phyloP scores from a whole-genome alignment of 805 yeast genomes.

The Yamadazyma tumulicola region DNA sequence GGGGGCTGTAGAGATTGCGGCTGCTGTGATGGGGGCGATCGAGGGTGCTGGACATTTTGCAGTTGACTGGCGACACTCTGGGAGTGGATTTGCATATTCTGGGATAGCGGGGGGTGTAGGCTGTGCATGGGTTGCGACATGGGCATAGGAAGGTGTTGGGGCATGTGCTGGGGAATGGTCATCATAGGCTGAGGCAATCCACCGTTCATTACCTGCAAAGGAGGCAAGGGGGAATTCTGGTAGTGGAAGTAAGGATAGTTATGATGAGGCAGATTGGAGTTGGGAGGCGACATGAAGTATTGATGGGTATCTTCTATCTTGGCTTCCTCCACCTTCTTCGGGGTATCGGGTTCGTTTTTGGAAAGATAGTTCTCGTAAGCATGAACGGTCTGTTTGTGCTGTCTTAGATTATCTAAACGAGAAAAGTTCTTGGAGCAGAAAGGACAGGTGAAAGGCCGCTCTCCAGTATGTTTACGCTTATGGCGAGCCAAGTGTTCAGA shows the following conservation, averaged over 20 bases:
- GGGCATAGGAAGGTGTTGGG: too few relatives aligned
- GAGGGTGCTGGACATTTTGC: neutral
- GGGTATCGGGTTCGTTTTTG: slow-evolving; percentile 13
- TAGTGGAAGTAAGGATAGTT: slow-evolving; percentile 14
- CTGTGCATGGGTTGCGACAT: too few relatives aligned
- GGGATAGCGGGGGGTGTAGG: too few relatives aligned
- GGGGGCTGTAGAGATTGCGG: neutral
- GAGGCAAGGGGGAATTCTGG: slow-evolving; percentile 4
- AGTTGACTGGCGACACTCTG: neutral
- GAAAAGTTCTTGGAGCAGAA: slow-evolving; percentile 77
- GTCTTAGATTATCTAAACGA: slow-evolving; percentile 82
- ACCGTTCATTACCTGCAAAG: neutral
- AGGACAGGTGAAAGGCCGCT: slow-evolving; percentile 85
- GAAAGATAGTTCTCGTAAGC: slow-evolving; percentile 34
- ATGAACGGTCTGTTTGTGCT: slow-evolving; percentile 77
- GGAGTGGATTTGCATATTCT: too few relatives aligned
- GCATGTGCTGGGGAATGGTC: too few relatives aligned
- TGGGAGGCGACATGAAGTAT: slow-evolving; percentile 24
- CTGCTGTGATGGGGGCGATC: neutral
- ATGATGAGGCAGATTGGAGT: slow-evolving; percentile 21
- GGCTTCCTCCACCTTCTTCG: neutral
- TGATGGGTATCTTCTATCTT: neutral
- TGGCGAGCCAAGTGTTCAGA: slow-evolving; percentile 92
- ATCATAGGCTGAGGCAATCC: too few relatives aligned
- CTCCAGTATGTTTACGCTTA: slow-evolving; percentile 91